Base-by-base conservation (phyloP, 148 eudicot species). In the Fagopyrum tataricum region DNA sequence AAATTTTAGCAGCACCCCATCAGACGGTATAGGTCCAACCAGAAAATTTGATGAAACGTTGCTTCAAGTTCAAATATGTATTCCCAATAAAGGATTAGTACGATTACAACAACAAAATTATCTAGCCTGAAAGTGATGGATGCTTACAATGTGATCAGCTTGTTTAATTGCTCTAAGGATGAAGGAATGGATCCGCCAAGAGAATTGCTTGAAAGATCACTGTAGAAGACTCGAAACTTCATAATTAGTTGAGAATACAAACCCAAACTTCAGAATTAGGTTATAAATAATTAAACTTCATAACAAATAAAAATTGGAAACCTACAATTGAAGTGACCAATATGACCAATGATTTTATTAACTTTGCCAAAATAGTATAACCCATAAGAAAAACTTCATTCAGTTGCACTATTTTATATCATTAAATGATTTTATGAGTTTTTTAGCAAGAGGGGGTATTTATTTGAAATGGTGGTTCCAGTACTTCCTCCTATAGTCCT, bases 191-290 rank as follows among this genome's bases (percentile, higher is more conserved):
- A 81, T 73, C 96, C 98, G 53, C 87, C 76, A 23, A 94, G 89
- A 76, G 87, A 81, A 84, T 94, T 95, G 81, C 97, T 86, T 67
- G 98, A 95, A 24, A 95, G 77, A 78, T 95, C 98, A 79, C 98
- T 95, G 84, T 47, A 24, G 82, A 67, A 79, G 48, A 71, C 80
- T 49, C 17, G 39, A 64, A 31, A 39, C 42, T 13, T 64, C 44
- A 64, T 64, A 43, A 39, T 6, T 2, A 64, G 15, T 14, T 4
- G 37, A 41, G 14, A 4, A 64, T 64, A 43, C 43, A 64, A 64
- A 64, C 18, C 26, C 37, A 31, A 31, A 46, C 49, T 46, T 46
- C 37, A 31, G 49, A 46, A 46, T 46, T 46, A 31, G 37, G 37
- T 31, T 31, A 31, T 31, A 31, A 31, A 0, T 31, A 31, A 31